Conservation (phyloP, 345 rosid genomes). For the Lumnitzera littorea region DNA sequence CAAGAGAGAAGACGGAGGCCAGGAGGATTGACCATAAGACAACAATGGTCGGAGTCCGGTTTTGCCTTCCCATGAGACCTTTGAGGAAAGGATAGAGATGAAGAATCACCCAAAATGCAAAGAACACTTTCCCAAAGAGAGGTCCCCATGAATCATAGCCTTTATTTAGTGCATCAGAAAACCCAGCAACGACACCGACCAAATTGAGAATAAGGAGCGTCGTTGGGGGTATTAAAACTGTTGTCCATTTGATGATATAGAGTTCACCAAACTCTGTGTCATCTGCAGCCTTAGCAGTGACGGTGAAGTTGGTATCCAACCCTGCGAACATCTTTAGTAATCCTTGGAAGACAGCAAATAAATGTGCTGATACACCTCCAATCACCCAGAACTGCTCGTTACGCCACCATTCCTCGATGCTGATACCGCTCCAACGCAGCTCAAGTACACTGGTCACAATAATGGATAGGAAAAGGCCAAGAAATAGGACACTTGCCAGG, state of each 20-base stretch:
- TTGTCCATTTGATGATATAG: conserved; percentile 89
- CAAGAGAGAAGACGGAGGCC: conserved; percentile 92
- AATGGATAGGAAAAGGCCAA: conserved; percentile 88
- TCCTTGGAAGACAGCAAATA: conserved; percentile 96
- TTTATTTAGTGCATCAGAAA: conserved; percentile 94
- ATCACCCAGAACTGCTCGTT: conserved; percentile 99
- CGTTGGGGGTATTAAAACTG: conserved; percentile 88
- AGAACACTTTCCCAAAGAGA: conserved; percentile 88
- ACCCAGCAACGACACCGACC: conserved; percentile 98
- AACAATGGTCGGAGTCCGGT: conserved; percentile 92
- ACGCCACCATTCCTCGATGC: conserved; percentile 93
- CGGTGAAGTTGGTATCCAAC: conserved; percentile 92
- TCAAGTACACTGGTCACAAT: conserved; percentile 79
- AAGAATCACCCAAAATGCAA: conserved; percentile 92
- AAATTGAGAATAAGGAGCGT: conserved; percentile 73
- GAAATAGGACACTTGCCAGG: conserved; percentile 78
- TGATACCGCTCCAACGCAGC: conserved; percentile 92
- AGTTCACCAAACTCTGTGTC: conserved; percentile 92
- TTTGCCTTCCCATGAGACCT: conserved; percentile 99
- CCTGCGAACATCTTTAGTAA: conserved; percentile 87
- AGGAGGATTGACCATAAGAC: conserved; percentile 88
- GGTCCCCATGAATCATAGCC: conserved; percentile 99
- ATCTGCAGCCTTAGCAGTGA: conserved; percentile 87
- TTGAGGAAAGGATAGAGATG: conserved; percentile 98
- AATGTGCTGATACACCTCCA: conserved; percentile 96